Evolutionary conservation across 1,284 basidiomycete genomes (phyloP).

Genomic region (Irpex sp.): DNA sequence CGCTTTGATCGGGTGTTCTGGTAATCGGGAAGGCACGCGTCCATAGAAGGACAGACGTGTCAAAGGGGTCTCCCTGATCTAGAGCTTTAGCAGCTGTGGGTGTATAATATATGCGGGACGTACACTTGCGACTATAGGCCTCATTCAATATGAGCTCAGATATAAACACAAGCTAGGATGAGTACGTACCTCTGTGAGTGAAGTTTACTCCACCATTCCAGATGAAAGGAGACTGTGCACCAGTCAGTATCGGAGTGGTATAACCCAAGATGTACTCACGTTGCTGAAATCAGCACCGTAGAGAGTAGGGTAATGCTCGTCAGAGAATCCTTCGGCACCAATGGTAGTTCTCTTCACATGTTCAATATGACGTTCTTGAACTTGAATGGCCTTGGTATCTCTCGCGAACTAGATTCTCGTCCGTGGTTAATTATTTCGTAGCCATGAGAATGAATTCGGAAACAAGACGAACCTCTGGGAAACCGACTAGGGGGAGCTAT

Average conservation of each 20-base stretch:
- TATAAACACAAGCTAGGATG: not conserved
- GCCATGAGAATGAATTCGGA: not conserved
- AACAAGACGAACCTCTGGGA: constrained; percentile 32
- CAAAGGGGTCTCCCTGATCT: constrained; percentile 54
- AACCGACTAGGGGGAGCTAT: constrained; percentile 42
- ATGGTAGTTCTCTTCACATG: constrained; percentile 37
- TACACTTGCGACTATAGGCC: constrained; percentile 33
- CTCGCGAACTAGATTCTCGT: constrained; percentile 33
- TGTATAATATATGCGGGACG: not conserved
- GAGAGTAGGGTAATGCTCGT: constrained; percentile 53
- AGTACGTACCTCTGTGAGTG: constrained; percentile 44
- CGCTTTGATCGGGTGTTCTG: constrained; percentile 43
- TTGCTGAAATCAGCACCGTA: constrained; percentile 51
- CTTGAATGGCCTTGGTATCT: constrained; percentile 34
- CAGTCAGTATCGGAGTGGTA: not conserved
- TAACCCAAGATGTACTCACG: constrained; percentile 26
- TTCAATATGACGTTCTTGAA: constrained; percentile 36
- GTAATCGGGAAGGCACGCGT: constrained; percentile 48
- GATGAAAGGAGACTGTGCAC: constrained; percentile 42
- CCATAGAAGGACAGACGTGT: constrained; percentile 61
- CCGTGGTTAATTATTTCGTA: not conserved
- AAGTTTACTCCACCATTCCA: constrained; percentile 55
- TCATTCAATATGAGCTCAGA: not conserved
- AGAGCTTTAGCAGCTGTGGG: constrained; percentile 3
- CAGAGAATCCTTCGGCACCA: constrained; percentile 30